Conservation (phyloP, 148 eudicot species). For the Chenopodium berlandieri region DNA sequence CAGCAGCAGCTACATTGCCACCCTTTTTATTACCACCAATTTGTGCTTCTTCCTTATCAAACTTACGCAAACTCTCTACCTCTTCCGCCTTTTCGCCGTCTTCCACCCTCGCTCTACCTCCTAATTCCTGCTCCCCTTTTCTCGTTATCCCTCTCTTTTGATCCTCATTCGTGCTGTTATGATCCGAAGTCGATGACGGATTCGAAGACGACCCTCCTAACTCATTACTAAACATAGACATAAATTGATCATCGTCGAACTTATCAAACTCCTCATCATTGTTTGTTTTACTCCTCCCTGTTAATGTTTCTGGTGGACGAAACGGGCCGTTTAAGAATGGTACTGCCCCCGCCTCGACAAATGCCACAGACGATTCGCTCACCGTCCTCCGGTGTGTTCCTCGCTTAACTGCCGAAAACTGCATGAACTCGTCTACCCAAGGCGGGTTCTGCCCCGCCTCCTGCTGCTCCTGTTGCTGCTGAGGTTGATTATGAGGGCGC, state of each 20-base stretch:
- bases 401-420: constrained; percentile 62
- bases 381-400: constrained; percentile 60
- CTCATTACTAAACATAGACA: constrained; percentile 76
- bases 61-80: constrained; percentile 43
- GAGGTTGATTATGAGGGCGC: constrained; percentile 25
- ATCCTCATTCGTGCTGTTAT: constrained; percentile 53
- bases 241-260: constrained; percentile 80
- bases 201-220: constrained; percentile 49
- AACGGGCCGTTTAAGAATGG: constrained; percentile 25
- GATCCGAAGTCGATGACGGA: constrained; percentile 72
- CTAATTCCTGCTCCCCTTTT: constrained; percentile 22
- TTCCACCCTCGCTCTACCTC: constrained; percentile 19
- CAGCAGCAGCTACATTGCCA: neutral
- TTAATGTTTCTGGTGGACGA: constrained; percentile 6
- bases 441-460: constrained; percentile 26
- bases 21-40: neutral
- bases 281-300: neutral
- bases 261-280: constrained; percentile 42
- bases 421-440: constrained; percentile 80
- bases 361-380: constrained; percentile 68
- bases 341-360: constrained; percentile 34
- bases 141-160: constrained; percentile 12
- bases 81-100: constrained; percentile 30
- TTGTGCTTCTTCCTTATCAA: constrained; percentile 3
- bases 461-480: constrained; percentile 2